Evolutionary conservation across 73 alveolate genomes (phyloP), one percentile per base, ranked within the genome.

Genomic region (Strombidium stylifer): DNA sequence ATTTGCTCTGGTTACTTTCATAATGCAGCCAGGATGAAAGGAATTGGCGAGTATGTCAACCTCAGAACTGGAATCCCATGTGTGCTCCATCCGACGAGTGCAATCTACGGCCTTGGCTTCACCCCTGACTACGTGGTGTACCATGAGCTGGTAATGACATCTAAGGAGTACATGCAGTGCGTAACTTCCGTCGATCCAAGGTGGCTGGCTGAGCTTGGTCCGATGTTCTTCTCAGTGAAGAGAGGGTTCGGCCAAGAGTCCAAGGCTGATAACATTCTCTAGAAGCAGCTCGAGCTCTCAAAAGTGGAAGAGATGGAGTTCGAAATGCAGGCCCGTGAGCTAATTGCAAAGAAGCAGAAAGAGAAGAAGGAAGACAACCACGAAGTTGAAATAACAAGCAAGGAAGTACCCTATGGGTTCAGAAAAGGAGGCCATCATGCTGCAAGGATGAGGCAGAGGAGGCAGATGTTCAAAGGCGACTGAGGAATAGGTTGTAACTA

Each of bases 51-150:
- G 88, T 97, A 97, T 72, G 98, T 94, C 23, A 96, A 96, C 73
- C 85, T 97, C 50, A 85, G 99, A 81, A 96, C 99, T 12, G 99
- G 99, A 24, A 96, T 97, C 54, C 99, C 99, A 5, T 97, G 99
- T 59, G 93, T 93, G 27, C 60, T 97, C 14, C 99, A 97, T 78
- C 99, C 99, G 16, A 87, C 99, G 21, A 95, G 99, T 82, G 99
- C 99, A 1, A 74, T 97, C 50, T 97, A 92, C 69, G 93, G 98
- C 40, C 85, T 97, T 23, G 99, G 99, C 46, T 95, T 95, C 81
- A 95, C 99, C 16, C 99, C 99, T n/a, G 99, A 97, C 75, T 97
- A 97, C 77, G 98, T 97, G 18, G 99, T 97, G 30, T 97, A 97
- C 78, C 99, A 97, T 81, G 99, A 97, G 82, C 82, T 96, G 55